Evolutionary conservation across 2,329 filamentous ascomycete genomes (phyloP).

Genomic region (Ascochyta pisi): DNA sequence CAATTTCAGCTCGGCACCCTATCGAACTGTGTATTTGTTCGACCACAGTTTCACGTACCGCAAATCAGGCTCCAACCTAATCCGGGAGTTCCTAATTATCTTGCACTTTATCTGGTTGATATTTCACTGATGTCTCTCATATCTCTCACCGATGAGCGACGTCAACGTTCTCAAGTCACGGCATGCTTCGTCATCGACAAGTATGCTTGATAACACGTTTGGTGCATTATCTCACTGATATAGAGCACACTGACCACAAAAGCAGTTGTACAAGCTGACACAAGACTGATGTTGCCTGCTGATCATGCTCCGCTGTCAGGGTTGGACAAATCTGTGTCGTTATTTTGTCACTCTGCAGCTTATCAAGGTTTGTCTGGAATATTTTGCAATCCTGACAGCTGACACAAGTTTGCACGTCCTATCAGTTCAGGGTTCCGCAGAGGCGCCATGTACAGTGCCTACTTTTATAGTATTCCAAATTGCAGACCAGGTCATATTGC

Average conservation of each 20-base stretch:
- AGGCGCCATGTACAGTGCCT: background rate
- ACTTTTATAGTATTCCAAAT: background rate
- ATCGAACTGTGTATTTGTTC: slow-evolving; percentile 35
- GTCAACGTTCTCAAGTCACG: background rate
- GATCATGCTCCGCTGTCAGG: background rate
- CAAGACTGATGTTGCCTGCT: background rate
- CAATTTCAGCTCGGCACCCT: slow-evolving; percentile 49
- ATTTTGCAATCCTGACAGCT: background rate
- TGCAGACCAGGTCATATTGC: background rate
- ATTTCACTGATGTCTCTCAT: too few species aligned
- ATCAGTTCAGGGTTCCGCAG: background rate
- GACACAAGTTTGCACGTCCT: background rate
- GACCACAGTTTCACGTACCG: slow-evolving; percentile 25
- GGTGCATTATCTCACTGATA: background rate
- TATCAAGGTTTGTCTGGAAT: background rate
- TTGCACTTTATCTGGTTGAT: background rate
- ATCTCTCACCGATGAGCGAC: background rate
- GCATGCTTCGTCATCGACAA: slow-evolving; percentile 3
- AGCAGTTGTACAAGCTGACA: background rate
- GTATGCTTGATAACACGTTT: background rate
- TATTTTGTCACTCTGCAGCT: background rate
- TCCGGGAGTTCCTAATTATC: background rate
- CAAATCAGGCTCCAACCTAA: background rate
- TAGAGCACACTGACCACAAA: background rate
- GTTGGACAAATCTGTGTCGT: background rate